phyloP scores from a whole-genome alignment of 2,329 filamentous ascomycete genomes.

The Paecilomyces niveus region DNA sequence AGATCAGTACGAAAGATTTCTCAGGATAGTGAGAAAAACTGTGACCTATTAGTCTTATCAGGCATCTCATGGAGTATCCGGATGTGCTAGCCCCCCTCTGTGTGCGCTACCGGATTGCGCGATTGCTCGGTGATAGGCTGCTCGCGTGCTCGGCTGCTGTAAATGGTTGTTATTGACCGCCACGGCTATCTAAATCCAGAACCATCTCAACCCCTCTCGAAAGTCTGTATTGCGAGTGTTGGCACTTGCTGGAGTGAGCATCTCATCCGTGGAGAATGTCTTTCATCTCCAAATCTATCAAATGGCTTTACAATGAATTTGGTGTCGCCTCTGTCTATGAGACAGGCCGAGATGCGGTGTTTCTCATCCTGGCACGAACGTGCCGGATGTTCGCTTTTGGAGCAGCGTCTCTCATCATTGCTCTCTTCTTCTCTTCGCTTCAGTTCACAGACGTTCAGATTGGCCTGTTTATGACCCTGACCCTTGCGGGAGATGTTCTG shows the following conservation, averaged over 20 bases:
- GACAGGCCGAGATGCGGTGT: neutral
- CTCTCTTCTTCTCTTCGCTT: neutral
- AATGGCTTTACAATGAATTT: neutral
- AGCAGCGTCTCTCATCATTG: neutral
- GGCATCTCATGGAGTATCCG: too few relatives aligned
- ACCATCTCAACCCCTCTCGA: too few relatives aligned
- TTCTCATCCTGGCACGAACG: neutral
- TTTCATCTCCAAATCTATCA: neutral
- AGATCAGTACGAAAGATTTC: too few relatives aligned
- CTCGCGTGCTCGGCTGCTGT: too few relatives aligned
- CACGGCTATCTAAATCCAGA: too few relatives aligned
- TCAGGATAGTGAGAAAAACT: too few relatives aligned
- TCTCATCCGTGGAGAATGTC: neutral
- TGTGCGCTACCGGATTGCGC: too few relatives aligned
- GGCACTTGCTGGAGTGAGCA: neutral
- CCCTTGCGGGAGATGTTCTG: neutral
- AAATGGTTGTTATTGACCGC: too few relatives aligned
- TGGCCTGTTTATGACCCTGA: neutral
- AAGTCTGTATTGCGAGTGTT: too few relatives aligned
- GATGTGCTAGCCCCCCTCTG: too few relatives aligned
- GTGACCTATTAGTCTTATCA: too few relatives aligned
- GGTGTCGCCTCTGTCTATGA: neutral
- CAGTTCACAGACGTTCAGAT: neutral
- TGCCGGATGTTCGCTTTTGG: neutral
- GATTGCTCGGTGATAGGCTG: too few relatives aligned